These are phyloP conservation scores for Phytophthora quininea DNA, from an alignment of 352 stramenopile genomes.

Conservation along the genomic window DNA sequence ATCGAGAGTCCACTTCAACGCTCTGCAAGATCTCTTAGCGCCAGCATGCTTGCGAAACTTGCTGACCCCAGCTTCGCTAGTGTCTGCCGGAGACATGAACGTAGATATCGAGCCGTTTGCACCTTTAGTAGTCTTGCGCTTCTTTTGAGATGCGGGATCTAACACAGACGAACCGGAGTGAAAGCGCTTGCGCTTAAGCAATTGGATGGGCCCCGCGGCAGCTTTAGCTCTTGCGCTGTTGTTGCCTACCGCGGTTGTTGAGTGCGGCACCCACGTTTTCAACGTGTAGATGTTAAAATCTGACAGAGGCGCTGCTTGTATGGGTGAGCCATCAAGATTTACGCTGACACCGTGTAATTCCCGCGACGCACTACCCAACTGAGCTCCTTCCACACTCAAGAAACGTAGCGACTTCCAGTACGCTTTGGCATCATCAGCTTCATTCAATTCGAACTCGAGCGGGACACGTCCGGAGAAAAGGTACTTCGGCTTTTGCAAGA, in stretches of 20 bases:
- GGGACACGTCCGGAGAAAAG: constrained; percentile 62
- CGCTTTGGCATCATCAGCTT: constrained; percentile 49
- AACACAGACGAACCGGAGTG: constrained; percentile 12
- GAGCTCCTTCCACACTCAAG: constrained; percentile 68
- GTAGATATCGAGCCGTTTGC: constrained; percentile 20
- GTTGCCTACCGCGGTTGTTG: constrained; percentile 45
- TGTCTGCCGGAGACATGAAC: constrained; percentile 32
- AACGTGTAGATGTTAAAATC: constrained; percentile 73
- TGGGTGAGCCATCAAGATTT: constrained; percentile 59
- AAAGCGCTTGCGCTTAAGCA: constrained; percentile 65
- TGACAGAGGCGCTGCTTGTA: constrained; percentile 59
- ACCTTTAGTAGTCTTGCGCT: constrained; percentile 33
- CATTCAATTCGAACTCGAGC: constrained; percentile 54
- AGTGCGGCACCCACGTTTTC: constrained; percentile 70
- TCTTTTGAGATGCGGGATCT: constrained; percentile 34
- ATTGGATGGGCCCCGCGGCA: constrained; percentile 49
- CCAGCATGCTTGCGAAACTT: constrained; percentile 55
- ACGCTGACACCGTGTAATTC: constrained; percentile 50
- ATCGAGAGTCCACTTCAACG: constrained; percentile 66
- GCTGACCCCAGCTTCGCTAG: constrained; percentile 42
- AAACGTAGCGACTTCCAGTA: constrained; percentile 83
- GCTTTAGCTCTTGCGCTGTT: constrained; percentile 62
- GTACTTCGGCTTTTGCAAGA: constrained; percentile 53
- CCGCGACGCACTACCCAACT: constrained; percentile 43
- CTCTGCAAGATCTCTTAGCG: constrained; percentile 58